A percentile compares a stretch with the other conserved stretches of the same genome.
phyloP scores from a whole-genome alignment of 768 basidiomycete species.

The Infundibulicybe gibba region DNA sequence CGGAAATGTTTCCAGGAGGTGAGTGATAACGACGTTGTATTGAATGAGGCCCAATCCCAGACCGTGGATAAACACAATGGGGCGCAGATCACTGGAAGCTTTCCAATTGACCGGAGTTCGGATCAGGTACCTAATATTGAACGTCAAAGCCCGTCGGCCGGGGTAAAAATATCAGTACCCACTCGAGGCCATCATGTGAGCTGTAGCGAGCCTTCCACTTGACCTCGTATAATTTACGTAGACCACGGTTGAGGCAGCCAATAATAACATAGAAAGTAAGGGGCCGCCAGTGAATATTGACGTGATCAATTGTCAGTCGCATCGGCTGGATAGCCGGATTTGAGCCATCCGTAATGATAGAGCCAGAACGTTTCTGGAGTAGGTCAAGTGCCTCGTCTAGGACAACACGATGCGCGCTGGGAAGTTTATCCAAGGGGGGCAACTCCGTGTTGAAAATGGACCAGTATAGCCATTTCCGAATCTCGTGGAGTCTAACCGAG shows the following conservation, averaged over 20 bases:
- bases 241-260: slow-evolving; percentile 39
- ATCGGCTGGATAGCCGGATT: slow-evolving; percentile 50
- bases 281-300: slow-evolving; percentile 68
- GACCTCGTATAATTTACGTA: slow-evolving; percentile 41
- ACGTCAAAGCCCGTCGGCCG: neutral
- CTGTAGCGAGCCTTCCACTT: slow-evolving; percentile 40
- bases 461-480: slow-evolving; percentile 82
- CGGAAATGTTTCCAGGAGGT: slow-evolving; percentile 51
- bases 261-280: slow-evolving; percentile 58
- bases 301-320: slow-evolving; percentile 74
- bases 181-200: slow-evolving; percentile 69
- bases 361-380: slow-evolving; percentile 72
- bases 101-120: slow-evolving; percentile 70
- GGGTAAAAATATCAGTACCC: slow-evolving; percentile 17
- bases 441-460: slow-evolving; percentile 69
- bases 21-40: slow-evolving; percentile 57
- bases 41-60: slow-evolving; percentile 81
- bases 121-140: slow-evolving; percentile 59
- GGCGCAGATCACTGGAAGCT: slow-evolving; percentile 50
- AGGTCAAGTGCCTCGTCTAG: slow-evolving; percentile 60
- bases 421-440: slow-evolving; percentile 44
- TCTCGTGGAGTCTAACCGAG: slow-evolving; percentile 55
- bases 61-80: slow-evolving; percentile 85
- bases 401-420: slow-evolving; percentile 39
- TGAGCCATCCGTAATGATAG: slow-evolving; percentile 56